phyloP scores from a whole-genome alignment of 2,329 filamentous ascomycete species.

The Clarireedia homoeocarpa region DNA sequence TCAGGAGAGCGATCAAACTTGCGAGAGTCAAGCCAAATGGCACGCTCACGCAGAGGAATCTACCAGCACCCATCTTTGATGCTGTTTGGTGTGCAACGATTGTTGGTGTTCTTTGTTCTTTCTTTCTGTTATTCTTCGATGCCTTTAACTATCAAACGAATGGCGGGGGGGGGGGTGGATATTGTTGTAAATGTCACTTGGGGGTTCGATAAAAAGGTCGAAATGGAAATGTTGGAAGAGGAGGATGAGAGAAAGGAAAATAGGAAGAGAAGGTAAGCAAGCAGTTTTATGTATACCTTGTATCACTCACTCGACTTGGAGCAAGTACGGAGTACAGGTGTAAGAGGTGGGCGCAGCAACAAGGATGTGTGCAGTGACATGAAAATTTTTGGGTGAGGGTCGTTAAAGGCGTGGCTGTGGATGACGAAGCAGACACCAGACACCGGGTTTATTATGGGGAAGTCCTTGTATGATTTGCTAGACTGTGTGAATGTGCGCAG shows the following conservation, averaged over 20 bases:
- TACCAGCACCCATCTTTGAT: constrained; percentile 58
- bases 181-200: background rate
- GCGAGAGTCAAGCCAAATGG: constrained; percentile 76
- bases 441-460: background rate
- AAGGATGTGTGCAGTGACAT: background rate
- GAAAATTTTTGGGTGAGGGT: background rate
- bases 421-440: background rate
- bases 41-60: constrained; percentile 79
- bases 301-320: background rate
- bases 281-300: background rate
- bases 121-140: constrained; percentile 4
- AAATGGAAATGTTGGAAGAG: background rate
- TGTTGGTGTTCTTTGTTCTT: constrained; percentile 10
- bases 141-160: background rate
- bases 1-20: constrained; percentile 61
- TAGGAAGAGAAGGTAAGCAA: background rate
- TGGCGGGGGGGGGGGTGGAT: background rate
- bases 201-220: background rate
- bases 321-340: background rate
- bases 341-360: background rate
- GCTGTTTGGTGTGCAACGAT: background rate
- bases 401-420: background rate
- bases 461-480: background rate
- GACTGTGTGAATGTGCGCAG: too few relatives aligned
- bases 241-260: background rate